Conservation (phyloP, 352 stramenopile genomes). For the Saprolegnia diclina region DNA sequence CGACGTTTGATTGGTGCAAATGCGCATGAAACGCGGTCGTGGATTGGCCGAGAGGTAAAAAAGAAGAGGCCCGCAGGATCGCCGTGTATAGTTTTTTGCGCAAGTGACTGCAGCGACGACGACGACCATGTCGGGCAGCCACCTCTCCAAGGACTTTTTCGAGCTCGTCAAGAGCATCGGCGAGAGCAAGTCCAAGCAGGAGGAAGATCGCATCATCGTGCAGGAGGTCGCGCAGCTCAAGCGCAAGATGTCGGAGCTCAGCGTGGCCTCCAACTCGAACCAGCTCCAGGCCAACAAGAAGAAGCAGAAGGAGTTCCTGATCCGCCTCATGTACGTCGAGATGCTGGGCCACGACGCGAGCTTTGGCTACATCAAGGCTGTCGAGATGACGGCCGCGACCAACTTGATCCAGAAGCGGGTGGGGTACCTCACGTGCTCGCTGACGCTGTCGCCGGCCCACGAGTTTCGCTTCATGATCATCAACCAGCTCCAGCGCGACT, state of each 20-base stretch:
- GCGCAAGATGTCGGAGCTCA: slow-evolving; percentile 90
- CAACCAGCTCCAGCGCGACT: slow-evolving; percentile 97
- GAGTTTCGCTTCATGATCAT: slow-evolving; percentile 99
- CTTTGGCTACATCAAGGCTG: slow-evolving; percentile 98
- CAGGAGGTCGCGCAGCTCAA: slow-evolving; percentile 95
- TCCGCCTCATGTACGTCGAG: slow-evolving; percentile 99
- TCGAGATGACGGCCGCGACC: slow-evolving; percentile 96
- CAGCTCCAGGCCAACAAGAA: slow-evolving; percentile 89
- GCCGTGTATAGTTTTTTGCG: not conserved
- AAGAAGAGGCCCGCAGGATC: slow-evolving; percentile 13
- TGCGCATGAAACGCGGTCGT: not conserved
- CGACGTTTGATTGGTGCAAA: too few relatives aligned
- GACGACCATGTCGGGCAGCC: slow-evolving; percentile 71
- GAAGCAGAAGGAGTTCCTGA: slow-evolving; percentile 98
- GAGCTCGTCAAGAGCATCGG: slow-evolving; percentile 99
- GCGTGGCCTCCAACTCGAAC: slow-evolving; percentile 61
- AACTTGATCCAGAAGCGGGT: slow-evolving; percentile 98
- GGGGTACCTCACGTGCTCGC: slow-evolving; percentile 92
- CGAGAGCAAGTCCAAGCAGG: slow-evolving; percentile 99
- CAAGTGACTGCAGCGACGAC: slow-evolving; percentile 26
- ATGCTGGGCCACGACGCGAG: slow-evolving; percentile 99
- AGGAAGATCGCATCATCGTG: slow-evolving; percentile 99
- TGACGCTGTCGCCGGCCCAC: slow-evolving; percentile 96
- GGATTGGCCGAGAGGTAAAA: slow-evolving; percentile 10
- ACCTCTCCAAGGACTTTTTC: slow-evolving; percentile 98